Conservation (phyloP, 139 green algal genomes). For the Chlorella sp. region DNA sequence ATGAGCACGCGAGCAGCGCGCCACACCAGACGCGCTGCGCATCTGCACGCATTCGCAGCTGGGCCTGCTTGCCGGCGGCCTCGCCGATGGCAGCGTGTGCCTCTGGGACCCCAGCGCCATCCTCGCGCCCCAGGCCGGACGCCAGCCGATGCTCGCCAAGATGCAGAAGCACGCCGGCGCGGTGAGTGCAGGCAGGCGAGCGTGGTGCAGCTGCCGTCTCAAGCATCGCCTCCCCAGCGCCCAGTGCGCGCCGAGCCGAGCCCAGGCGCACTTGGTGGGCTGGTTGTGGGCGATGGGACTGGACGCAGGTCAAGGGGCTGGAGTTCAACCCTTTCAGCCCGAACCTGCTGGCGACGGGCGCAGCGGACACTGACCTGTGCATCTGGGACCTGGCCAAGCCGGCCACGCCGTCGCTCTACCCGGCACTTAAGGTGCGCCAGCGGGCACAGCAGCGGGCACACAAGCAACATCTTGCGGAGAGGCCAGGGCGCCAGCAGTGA, state of each 20-base stretch:
- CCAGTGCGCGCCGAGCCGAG: no score
- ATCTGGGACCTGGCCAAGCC: slow-evolving; percentile 95
- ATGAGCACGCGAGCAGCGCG: not conserved
- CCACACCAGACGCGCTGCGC: not conserved
- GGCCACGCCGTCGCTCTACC: slow-evolving; percentile 56
- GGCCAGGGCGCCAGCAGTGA: no score
- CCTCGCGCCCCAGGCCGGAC: slow-evolving; percentile 36
- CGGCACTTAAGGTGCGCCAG: slow-evolving; percentile 43
- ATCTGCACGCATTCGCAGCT: no score
- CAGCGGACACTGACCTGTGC: slow-evolving; percentile 83
- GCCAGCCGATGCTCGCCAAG: slow-evolving; percentile 51
- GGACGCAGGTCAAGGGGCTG: slow-evolving; percentile 71
- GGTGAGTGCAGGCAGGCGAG: slow-evolving; percentile 49
- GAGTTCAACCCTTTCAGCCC: slow-evolving; percentile 90
- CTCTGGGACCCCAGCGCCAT: slow-evolving; percentile 88
- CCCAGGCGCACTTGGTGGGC: no score
- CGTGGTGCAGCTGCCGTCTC: no score
- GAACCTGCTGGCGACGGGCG: slow-evolving; percentile 90
- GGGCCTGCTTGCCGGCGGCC: slow-evolving; percentile 87
- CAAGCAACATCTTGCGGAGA: no score
- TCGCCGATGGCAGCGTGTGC: slow-evolving; percentile 83
- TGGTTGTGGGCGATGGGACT: no score
- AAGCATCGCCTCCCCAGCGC: no score
- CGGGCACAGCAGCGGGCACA: no score
- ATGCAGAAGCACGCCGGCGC: slow-evolving; percentile 78